Base-by-base conservation (phyloP, 306 rosid species). In the Dalbergia cultrata region DNA sequence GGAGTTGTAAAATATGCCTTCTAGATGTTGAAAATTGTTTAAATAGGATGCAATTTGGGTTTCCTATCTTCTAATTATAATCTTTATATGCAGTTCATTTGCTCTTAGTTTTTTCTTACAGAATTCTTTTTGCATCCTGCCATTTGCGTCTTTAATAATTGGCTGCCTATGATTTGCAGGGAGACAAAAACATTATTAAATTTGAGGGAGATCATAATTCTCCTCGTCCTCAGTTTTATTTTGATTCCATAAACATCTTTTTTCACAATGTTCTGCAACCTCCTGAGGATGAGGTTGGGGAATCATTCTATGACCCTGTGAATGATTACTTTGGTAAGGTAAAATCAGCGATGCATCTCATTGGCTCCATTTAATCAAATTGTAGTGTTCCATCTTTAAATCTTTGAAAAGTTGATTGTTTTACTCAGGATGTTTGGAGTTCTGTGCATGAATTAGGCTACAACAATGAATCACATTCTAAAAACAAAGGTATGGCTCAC, bases 201-300 rank as follows among this genome's bases (percentile, higher is more conserved):
- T 96, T 96, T 80, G 99, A 96, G 71, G 99, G 99, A 60, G 99
- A 96, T 83, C 99, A 96, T 92, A 96, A 96, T 82, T 96, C 99
- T 85, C 98, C 99, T 19, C 92, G 99, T 44, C 97, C 99, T 77
- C 98, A 93, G 80, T 96, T 96, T 86, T 96, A 96, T 88, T 96
- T 96, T 70, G 99, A 96, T 80, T 96, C 99, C 67, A 90, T 96
- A 73, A 90, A 92, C 80, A 96, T 96, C 11, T 96, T 96, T 83
- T 96, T 96, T 86, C 99, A 93, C 91, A 96, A 96, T 85, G 91
- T 96, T 79, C 85, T 96, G 93, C 99, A 93, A 86, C 99, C 99
- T 82, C 99, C 98, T 0, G 95, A 93, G 76, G 97, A 89, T 86
- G 98, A 95, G 92, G 88, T 82, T 65, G 97, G 92, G 86, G 97